A percentile compares a stretch with the other conserved stretches of the same genome.
phyloP scores from a whole-genome alignment of 257 asterid species.

The Prunella vulgaris region DNA sequence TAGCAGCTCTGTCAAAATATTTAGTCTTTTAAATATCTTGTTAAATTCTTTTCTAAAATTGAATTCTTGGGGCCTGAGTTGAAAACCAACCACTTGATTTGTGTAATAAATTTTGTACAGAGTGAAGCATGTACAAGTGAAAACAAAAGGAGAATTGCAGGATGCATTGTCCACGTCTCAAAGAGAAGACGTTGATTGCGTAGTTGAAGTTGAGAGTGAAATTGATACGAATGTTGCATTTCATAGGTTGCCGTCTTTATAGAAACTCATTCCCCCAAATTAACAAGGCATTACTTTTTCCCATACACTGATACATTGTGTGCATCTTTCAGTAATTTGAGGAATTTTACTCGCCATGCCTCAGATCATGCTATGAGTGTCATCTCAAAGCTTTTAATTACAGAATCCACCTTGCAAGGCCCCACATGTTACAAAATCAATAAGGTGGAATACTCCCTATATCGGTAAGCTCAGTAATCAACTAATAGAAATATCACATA shows the following conservation, averaged over 20 bases:
- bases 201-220: constrained; percentile 86
- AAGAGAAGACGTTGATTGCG: constrained; percentile 56
- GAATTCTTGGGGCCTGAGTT: constrained; percentile 1
- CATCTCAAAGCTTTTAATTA: constrained; percentile 48
- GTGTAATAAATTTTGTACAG: constrained; percentile 35
- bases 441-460: constrained; percentile 69
- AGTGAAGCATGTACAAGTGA: constrained; percentile 76
- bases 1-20: background rate
- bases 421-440: constrained; percentile 37
- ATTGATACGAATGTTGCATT: constrained; percentile 69
- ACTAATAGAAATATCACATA: background rate
- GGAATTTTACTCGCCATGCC: constrained; percentile 56
- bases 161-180: constrained; percentile 70
- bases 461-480: constrained; percentile 50
- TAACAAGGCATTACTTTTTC: constrained; percentile 9
- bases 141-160: constrained; percentile 56
- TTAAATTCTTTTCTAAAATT: background rate
- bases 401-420: constrained; percentile 31
- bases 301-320: constrained; percentile 23
- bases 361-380: constrained; percentile 54
- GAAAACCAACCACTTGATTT: background rate
- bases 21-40: background rate
- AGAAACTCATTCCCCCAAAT: constrained; percentile 2
- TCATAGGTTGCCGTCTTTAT: constrained; percentile 52
- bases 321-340: constrained; percentile 53